Base-by-base conservation (phyloP, 164 flowering plant species). In the Dillenia suffruticosa region DNA sequence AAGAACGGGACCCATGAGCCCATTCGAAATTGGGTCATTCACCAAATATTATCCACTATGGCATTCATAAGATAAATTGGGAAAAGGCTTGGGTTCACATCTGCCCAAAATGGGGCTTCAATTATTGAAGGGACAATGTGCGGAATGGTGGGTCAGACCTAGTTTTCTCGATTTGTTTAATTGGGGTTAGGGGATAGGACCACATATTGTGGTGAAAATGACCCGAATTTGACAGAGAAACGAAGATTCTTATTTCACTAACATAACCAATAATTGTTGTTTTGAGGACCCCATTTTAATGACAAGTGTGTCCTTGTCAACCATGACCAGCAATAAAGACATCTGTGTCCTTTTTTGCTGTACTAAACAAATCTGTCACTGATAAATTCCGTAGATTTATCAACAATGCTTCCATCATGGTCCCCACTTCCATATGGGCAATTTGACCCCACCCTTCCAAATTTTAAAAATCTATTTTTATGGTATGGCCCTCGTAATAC, bases 311-410 rank as follows among this genome's bases (percentile, higher is more conserved):
- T 61, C 47, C 14, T 49, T 61, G 63, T 62, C 51, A 14, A 15
- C 12, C 16, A 0, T 32, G 40, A 9, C 26, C 56, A 44, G 12
- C 51, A 14, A 59, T 52, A n/a, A 24, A 58, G 54, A 66, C 59
- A 48, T 48, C 51, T 16, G 43, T 66, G 54, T 59, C 52, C 50
- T 47, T 52, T 54, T 26, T 58, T 44, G 26, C 52, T 58, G 24
- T 52, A 59, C 44, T 43, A 52, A 32, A 32, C 68, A 65, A 58
- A 58, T 51, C 52, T 58, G 68, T 52, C 68, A 45, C 24, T n/a
- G 5, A 32, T 59, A 32, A 45, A 26, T 17, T 57, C 45, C 46
- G 40, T 14, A 46, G 47, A 45, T 22, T 10, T 46, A 44, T 46
- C 22, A 49, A 32, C 16, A 8, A 15, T 44, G 40, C 40, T 16